Conservation (phyloP, 495 filamentous ascomycete species). For the Annulohypoxylon nitens region DNA sequence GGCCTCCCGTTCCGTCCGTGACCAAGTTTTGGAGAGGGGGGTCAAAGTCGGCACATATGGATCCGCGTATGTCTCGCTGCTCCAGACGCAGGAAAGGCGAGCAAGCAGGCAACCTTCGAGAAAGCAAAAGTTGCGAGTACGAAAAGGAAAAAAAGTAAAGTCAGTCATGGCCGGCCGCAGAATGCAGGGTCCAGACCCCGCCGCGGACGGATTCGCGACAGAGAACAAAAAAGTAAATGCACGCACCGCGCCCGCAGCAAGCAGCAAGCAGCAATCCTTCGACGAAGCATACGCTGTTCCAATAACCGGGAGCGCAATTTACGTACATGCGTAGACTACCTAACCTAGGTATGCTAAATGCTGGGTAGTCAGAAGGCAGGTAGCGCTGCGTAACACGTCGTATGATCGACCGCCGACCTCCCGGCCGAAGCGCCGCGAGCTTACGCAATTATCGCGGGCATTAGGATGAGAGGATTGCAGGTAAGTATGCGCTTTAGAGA, state of each 20-base stretch:
- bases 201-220: conserved; percentile 14
- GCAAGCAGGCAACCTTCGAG: background rate
- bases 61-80: no score
- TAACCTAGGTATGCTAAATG: background rate
- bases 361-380: background rate
- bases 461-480: background rate
- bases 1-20: background rate
- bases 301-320: conserved; percentile 13
- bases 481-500: background rate
- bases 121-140: conserved; percentile 4
- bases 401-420: conserved; percentile 5
- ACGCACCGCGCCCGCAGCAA: background rate
- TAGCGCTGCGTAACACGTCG: conserved; percentile 1
- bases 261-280: background rate
- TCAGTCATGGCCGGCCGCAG: background rate
- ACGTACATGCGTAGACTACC: conserved; percentile 7
- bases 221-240: background rate
- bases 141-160: background rate
- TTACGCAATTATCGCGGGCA: background rate
- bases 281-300: background rate
- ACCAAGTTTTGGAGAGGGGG: background rate
- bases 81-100: background rate
- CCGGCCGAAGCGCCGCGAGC: background rate
- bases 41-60: conserved; percentile 7
- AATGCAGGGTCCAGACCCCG: conserved; percentile 6